Percentiles rank a stretch among this genome's conserved stretches.
Conservation (phyloP, 495 filamentous ascomycete genomes). For the Trichoderma gamsii region DNA sequence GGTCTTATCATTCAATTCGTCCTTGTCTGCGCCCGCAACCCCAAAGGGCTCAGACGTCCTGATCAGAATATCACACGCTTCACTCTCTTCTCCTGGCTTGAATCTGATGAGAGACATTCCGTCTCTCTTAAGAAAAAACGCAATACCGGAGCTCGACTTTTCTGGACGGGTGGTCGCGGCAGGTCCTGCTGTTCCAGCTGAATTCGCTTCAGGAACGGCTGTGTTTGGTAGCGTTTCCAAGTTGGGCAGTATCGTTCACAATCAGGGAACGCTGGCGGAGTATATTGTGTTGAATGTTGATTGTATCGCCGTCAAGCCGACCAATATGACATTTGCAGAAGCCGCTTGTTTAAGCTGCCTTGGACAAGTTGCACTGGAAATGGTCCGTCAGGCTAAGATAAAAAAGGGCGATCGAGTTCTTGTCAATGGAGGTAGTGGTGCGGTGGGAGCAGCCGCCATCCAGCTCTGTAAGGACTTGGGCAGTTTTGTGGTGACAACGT, state of each 20-base stretch:
- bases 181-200: background rate
- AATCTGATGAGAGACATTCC: background rate
- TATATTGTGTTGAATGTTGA: background rate
- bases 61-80: background rate
- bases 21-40: background rate
- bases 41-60: background rate
- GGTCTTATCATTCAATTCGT: background rate
- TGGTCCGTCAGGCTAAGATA: background rate
- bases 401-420: background rate
- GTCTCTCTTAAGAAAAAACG: background rate
- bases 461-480: background rate
- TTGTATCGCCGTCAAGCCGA: background rate
- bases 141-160: background rate
- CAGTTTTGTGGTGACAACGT: background rate
- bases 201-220: background rate
- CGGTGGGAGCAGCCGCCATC: background rate
- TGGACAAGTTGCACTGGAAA: background rate
- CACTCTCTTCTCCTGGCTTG: background rate
- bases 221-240: background rate
- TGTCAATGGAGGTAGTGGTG: background rate
- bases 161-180: background rate
- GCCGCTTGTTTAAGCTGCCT: background rate
- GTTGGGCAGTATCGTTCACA: background rate
- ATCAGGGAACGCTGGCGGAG: background rate
- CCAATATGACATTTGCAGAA: background rate